Conservation (phyloP, 176 grass and related monocot species). For the Oryza meridionalis region DNA sequence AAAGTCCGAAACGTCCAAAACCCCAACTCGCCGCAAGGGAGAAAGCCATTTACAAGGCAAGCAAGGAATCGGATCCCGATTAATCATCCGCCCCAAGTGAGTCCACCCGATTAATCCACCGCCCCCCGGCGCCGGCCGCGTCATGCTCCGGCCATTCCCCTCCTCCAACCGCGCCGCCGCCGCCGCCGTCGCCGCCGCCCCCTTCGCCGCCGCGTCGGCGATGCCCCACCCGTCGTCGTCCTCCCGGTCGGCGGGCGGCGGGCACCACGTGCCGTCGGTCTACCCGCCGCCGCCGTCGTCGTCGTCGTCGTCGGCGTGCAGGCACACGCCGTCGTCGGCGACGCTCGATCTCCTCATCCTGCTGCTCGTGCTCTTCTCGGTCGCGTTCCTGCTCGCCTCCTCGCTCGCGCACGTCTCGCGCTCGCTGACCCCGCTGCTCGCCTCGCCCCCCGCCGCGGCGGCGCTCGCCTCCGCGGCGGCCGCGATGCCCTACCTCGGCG, state of each 20-base stretch:
- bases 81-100: conserved; percentile 12
- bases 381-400: conserved; percentile 75
- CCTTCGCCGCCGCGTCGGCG: conserved; percentile 32
- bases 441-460: conserved; percentile 36
- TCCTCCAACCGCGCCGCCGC: conserved; percentile 33
- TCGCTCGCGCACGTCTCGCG: conserved; percentile 70
- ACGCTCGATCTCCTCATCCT: conserved; percentile 95
- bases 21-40: conserved; percentile 25
- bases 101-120: conserved; percentile 17
- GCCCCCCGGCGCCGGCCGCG: conserved; percentile 37
- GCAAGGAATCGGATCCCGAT: conserved; percentile 57
- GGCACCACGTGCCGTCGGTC: conserved; percentile 35
- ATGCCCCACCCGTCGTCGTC: conserved; percentile 35
- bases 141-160: conserved; percentile 63
- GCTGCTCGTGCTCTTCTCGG: conserved; percentile 79
- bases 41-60: conserved; percentile 50
- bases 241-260: conserved; percentile 36
- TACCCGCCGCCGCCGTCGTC: conserved; percentile 20
- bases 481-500: conserved; percentile 54
- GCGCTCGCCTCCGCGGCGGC: conserved; percentile 29
- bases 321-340: conserved; percentile 76
- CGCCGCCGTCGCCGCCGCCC: not conserved
- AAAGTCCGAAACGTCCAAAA: conserved; percentile 34
- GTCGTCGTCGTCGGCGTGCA: conserved; percentile 51
- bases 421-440: conserved; percentile 58